Base-by-base conservation (phyloP, 2,329 filamentous ascomycete genomes). In the Penicillium sp. region DNA sequence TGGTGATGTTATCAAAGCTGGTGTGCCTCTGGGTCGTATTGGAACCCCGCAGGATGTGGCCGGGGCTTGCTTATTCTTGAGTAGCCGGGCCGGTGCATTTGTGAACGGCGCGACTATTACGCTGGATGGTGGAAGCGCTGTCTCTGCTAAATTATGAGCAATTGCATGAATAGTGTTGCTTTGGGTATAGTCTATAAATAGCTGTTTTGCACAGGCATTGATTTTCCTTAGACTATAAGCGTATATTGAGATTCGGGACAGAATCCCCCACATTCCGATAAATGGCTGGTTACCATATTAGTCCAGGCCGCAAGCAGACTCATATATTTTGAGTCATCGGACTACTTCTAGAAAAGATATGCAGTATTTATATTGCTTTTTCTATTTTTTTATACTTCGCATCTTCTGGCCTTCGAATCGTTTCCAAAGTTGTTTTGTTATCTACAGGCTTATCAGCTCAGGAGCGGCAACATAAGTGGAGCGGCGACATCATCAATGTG, bases 11-110 rank as follows among this genome's bases (percentile, higher is more conserved):
- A 73, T 84, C 19, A 74, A 78, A 41, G 75, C 72, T 0, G 80
- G 84, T 4, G 85, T 88, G 57, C 88, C 88, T 10, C 67, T 90
- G 61, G 81, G 83, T 0, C 76, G 88, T 31, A 88, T 90, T 63
- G 88, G 88, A 0, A 81, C 75, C 17, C 82, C 86, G 0, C 75
- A 86, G 68, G 88, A 91, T 70, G 85, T 89, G 4, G 88, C 87
- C 0, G 88, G 88, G 0, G 81, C 87, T 11, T 89, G 88, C 68
- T 73, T 91, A 53, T 91, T 88, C 73, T 71, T 91, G 67, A 79
- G 81, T 37, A 88, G 86, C 64, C 77, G 82, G 52, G 88, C 88
- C 1, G 88, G 88, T 4, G 77, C 82, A 1, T 88, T 81, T 69
- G 78, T 87, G 35, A 89, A 88, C 60, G 86, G 86, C 4, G 84